Base-by-base conservation (phyloP, 148 eudicot genomes). In the Simmondsia chinensis region DNA sequence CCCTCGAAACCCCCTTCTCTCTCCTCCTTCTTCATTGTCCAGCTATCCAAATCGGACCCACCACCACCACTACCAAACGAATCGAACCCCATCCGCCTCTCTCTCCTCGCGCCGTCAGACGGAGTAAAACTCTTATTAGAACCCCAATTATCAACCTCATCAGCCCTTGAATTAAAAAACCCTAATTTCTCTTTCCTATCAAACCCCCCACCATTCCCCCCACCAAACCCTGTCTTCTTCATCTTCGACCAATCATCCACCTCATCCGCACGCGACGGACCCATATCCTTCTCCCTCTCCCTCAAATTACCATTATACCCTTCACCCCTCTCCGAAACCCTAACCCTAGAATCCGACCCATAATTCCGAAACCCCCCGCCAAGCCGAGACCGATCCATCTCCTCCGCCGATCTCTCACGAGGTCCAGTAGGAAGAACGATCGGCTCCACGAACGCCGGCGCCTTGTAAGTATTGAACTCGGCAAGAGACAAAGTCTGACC, bases 101-200 rank as follows among this genome's bases (percentile, higher is more conserved):
- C 84, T 18, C 65, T 66, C 35, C 70, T 46, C 33, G 73, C 50
- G 4, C 71, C 76, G 13, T 69, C 87, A 11, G 78, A 37, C 1
- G 77, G 66, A 7, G 45, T 70, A 37, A 65, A 73, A 40, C 76
- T 71, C 75, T 91, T 91, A 10, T 60, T 86, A 0, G 86, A 53
- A 3, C 33, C 95, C 97, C 97, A 91, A 54, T 68, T 82, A 31
- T 79, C 94, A 11, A 70, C 73, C 26, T 85, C 97, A 45, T 91
- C 97, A 6, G 95, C 97, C 30, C 82, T 76, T 2, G 82, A 74
- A 51, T 60, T 60, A 30, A 76, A 74, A 24, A 82, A 79, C 34
- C 93, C 80, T 0, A 72, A 81, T 37, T 62, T 76, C 51, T 82
- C 96, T 2, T 91, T 71, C 62, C 93, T 70, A 9, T 69, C 93